Base-by-base conservation (phyloP, 2,329 filamentous ascomycete genomes). In the Penicillium sp. region DNA sequence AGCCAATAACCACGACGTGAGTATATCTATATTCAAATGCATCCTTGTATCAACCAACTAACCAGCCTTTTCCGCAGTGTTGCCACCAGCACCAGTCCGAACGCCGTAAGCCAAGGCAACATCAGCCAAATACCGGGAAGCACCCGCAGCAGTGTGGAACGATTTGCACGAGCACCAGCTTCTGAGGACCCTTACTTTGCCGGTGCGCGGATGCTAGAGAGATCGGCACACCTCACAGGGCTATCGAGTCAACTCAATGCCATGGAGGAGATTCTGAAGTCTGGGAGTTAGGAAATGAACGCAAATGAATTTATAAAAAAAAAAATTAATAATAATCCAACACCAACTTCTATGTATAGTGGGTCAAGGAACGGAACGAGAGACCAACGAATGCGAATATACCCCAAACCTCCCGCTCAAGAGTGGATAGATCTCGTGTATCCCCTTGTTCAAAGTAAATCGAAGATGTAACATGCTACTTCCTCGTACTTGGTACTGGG, bases 401-500 rank as follows among this genome's bases (percentile, higher is more conserved):
- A 27, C 18, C 41, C 29, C 18, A 25, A 35, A 21, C 27, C 23
- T 27, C 25, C 25, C 16, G 6, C 21, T 27, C 18, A 29, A 18
- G 15, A 35, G 13, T 27, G 8, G 6, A 35, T 16, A 23, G 4
- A 25, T 6, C 21, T 12, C 6, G 10, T 29, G 7, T 16, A 27
- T 12, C 18, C 29, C 34, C 29, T 18, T 27, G 27, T 21, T 63
- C 75, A 75, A 77, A 64, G 49, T 32, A 77, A 75, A 16, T 74
- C 72, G 47, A 69, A 64, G 38, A 85, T 77, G n/a, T 73, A 70
- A n/a, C 77, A 69, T 1, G 83, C 84, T 53, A 90, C 79, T 52
- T 85, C 80, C 10, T 77, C 73, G 3, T 82, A 83, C 53, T 80
- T 80, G 13, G 82, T 82, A 59, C 90, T 84, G 1, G 85, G 85